Base-by-base conservation (phyloP, 257 asterid genomes). In the Voacanga thouarsii region DNA sequence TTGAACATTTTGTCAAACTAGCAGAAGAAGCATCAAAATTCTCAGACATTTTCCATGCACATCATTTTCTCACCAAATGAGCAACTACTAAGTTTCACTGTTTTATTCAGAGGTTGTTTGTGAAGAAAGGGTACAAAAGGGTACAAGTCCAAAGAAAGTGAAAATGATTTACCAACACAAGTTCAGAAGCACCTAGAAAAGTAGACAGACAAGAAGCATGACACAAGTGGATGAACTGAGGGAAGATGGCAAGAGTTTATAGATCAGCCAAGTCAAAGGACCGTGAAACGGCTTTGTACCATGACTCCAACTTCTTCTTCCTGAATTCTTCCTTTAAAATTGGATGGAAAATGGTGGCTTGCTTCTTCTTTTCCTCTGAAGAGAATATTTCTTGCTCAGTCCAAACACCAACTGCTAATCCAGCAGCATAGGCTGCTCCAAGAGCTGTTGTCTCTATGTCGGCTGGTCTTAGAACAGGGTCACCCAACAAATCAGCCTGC, bases 361-460 rank as follows among this genome's bases (percentile, higher is more conserved):
- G 82, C 86, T 92, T 84, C 85, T 50, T 77, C 87, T 83, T 91
- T 51, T 89, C 93, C 3, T 87, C 92, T 0, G 90, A 85, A 23
- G 89, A 77, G 72, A 96, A 93, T 73, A 96, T 85, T 30, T 92
- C 89, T 0, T 82, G 64, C 79, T 96, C 94, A 0, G 90, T 89
- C 95, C 98, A 96, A 14, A 96, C 84, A 0, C 97, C 97, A 8
- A 89, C 89, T 1, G 98, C 99, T 80, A 96, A 74, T 88, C 98
- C 99, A 63, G 98, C 97, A 45, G 97, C 99, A 44, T 87, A 96
- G 44, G 98, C 99, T 1, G 98, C 99, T 55, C 99, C 99, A 47
- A 93, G 97, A 12, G 98, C 99, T 1, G 99, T 93, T 1, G 99
- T 96, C 87, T 93, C 99, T 66, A 85, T 90, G 82, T 73, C 77